Percentiles rank a stretch among this genome's conserved stretches.
Conservation (phyloP, 805 yeast species). For the Ogataea allantospora region DNA sequence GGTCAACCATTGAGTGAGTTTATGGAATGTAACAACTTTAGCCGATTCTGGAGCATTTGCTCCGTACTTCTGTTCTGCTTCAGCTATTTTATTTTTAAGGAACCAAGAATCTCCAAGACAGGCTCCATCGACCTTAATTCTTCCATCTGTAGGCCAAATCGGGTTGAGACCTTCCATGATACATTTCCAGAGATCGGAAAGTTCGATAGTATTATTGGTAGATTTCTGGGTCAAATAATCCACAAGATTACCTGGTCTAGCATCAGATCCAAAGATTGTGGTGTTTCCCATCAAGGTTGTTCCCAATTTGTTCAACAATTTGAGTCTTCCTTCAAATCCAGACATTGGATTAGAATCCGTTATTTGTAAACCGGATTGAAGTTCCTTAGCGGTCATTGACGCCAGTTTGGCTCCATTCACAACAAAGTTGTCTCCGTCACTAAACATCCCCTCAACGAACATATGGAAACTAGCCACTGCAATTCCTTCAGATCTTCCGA, state of each 20-base stretch:
- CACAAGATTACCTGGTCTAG: conserved; percentile 47
- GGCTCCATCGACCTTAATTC: conserved; percentile 48
- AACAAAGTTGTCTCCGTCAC: conserved; percentile 37
- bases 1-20: conserved; percentile 65
- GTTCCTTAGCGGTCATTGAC: conserved; percentile 34
- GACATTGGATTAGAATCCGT: conserved; percentile 45
- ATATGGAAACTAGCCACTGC: conserved; percentile 60
- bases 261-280: conserved; percentile 39
- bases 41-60: conserved; percentile 34
- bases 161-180: conserved; percentile 55
- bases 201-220: conserved; percentile 35
- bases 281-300: conserved; percentile 39
- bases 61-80: conserved; percentile 20
- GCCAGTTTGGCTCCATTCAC: conserved; percentile 45
- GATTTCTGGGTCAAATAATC: conserved; percentile 42
- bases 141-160: conserved; percentile 60
- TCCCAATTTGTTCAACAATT: conserved; percentile 48
- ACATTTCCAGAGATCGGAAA: conserved; percentile 51
- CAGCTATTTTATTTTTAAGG: conserved; percentile 33
- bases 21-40: conserved; percentile 59
- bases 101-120: conserved; percentile 66
- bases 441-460: conserved; percentile 48
- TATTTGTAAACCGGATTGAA: conserved; percentile 49
- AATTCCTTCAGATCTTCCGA: conserved; percentile 57
- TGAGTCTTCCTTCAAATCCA: conserved; percentile 55